These are phyloP conservation scores for Durotheca rogersii DNA, from an alignment of 495 filamentous ascomycete genomes.

Conservation along the genomic window DNA sequence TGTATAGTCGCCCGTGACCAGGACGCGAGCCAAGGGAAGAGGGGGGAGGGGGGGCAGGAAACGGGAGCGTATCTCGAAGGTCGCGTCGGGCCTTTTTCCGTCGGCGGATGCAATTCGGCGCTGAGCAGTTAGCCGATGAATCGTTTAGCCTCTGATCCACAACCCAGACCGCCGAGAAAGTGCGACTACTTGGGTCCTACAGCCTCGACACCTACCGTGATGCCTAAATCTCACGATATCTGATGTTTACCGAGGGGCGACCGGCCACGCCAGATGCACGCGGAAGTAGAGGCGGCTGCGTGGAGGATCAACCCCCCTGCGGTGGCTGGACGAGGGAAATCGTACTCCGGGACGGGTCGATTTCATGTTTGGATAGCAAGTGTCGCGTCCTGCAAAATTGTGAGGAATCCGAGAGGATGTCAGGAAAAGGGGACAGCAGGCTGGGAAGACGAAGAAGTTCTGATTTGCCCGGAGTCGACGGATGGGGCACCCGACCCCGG, in stretches of 20 bases:
- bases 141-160: background rate
- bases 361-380: constrained; percentile 16
- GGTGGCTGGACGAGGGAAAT: constrained; percentile 5
- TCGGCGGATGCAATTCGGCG: background rate
- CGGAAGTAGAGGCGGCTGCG: constrained; percentile 15
- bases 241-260: constrained; percentile 1
- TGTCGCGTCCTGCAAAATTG: constrained; percentile 14
- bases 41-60: too few relatives aligned
- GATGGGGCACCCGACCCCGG: constrained; percentile 24
- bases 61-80: constrained; percentile 2
- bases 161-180: background rate
- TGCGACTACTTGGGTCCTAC: background rate
- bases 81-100: constrained; percentile 3
- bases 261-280: background rate
- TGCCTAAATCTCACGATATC: too few relatives aligned
- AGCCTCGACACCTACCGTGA: too few relatives aligned
- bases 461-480: constrained; percentile 37
- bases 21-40: too few relatives aligned
- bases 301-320: constrained; percentile 4
- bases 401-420: constrained; percentile 18
- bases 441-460: constrained; percentile 29
- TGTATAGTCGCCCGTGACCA: too few relatives aligned
- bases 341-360: constrained; percentile 12
- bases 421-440: constrained; percentile 24
- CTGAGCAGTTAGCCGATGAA: background rate